Conservation (phyloP, 768 basidiomycete genomes). For the Trametes coccinea region DNA sequence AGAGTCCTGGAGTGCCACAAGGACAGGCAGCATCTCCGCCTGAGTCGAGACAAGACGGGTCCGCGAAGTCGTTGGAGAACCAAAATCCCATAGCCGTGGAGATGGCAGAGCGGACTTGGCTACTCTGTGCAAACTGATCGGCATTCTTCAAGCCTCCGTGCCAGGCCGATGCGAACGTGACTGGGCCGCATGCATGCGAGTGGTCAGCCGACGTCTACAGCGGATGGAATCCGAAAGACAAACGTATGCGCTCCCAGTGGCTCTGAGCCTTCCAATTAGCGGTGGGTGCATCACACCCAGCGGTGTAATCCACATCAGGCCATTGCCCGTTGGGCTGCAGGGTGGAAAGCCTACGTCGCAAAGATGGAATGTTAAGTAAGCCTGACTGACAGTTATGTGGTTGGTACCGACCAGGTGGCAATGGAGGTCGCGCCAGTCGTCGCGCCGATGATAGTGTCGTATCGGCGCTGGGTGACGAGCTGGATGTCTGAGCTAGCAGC, state of each 20-base stretch:
- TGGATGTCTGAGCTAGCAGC: constrained; percentile 35
- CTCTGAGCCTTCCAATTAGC: constrained; percentile 70
- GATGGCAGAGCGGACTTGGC: constrained; percentile 41
- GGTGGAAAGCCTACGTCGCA: constrained; percentile 43
- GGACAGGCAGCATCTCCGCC: constrained; percentile 57
- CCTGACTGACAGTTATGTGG: not conserved
- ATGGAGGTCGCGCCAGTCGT: constrained; percentile 39
- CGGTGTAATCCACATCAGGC: constrained; percentile 61
- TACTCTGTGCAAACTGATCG: constrained; percentile 43
- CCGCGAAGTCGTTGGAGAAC: constrained; percentile 61
- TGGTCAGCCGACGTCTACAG: not conserved
- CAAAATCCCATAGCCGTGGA: constrained; percentile 58
- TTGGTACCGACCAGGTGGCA: constrained; percentile 36
- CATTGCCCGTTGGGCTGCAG: constrained; percentile 47
- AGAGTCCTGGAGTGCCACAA: constrained; percentile 50
- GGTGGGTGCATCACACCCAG: constrained; percentile 60
- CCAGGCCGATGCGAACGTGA: constrained; percentile 56
- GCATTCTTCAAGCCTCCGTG: constrained; percentile 48
- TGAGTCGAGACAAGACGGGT: constrained; percentile 50
- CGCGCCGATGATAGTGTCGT: constrained; percentile 43
- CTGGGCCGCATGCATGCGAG: constrained; percentile 31
- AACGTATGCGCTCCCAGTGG: constrained; percentile 46
- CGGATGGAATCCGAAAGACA: not conserved
- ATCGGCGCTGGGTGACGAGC: constrained; percentile 39
- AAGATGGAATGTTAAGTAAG: not conserved